Conservation (phyloP, 805 yeast species). For the Monosporozyma yasuniensis region DNA sequence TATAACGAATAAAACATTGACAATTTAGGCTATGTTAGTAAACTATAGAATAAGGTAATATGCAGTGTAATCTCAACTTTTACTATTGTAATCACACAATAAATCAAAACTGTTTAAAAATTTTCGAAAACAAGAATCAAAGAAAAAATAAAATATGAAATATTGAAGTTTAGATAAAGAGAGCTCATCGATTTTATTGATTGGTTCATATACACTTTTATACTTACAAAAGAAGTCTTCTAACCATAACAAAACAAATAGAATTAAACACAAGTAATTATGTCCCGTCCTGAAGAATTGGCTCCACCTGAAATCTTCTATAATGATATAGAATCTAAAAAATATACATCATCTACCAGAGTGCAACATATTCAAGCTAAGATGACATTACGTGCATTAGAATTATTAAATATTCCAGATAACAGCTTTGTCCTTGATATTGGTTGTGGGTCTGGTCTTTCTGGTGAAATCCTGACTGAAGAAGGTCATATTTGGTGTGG, state of each 20-base stretch:
- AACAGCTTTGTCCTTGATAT: constrained; percentile 72
- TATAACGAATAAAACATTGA: too few relatives aligned
- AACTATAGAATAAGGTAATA: too few relatives aligned
- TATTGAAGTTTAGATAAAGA: constrained; percentile 1
- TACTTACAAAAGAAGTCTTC: too few relatives aligned
- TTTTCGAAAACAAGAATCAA: not conserved
- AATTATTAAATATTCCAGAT: constrained; percentile 63
- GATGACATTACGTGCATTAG: constrained; percentile 92
- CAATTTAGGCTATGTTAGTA: too few relatives aligned
- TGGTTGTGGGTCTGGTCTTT: constrained; percentile 95
- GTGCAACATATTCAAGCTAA: constrained; percentile 97
- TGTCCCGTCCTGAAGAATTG: constrained; percentile 94
- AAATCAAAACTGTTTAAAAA: not conserved
- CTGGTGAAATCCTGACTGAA: constrained; percentile 88
- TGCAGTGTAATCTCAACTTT: too few relatives aligned
- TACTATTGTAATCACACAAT: not conserved
- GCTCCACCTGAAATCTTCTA: constrained; percentile 97
- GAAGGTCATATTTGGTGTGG: constrained; percentile 95
- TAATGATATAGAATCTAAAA: constrained; percentile 79
- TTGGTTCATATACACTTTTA: too few relatives aligned
- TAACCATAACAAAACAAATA: not conserved
- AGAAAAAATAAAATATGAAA: constrained; percentile 2
- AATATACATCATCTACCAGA: constrained; percentile 88
- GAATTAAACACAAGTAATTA: constrained; percentile 19
- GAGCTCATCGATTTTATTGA: not conserved